Base-by-base conservation (phyloP, 129 eudicot genomes). In the Tanacetum coccineum region DNA sequence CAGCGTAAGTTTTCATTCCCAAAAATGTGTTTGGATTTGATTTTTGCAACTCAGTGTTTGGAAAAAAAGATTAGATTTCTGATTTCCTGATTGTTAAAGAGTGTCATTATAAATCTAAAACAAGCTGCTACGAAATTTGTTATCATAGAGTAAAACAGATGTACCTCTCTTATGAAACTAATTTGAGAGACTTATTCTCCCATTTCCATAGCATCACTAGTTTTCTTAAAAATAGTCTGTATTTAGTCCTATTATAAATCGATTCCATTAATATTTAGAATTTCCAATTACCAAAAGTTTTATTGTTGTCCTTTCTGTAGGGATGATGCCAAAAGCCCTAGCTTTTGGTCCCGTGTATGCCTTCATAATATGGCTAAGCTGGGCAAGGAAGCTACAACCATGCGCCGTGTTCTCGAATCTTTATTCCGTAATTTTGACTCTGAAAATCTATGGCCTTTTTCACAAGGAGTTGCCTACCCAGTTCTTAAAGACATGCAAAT, bases 311-410 rank as follows among this genome's bases (percentile, higher is more conserved):
- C 52, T 70, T 72, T 73, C 9, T 59, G 57, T 81, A 94, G 99
- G 66, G 82, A 84, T 72, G 95, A 87, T 74, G 83, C 94, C 40
- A 77, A 78, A 74, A 83, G 81, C 50, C 97, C 99, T 17, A 58
- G 69, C 60, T 94, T 94, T 78, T 94, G 99, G 99, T 87, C 97
- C 15, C 89, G 87, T 64, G 85, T 89, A 32, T 94, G 99, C 79
- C 85, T 94, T 4, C 74, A 81, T 39, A 94, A 89, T 74, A 94
- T 94, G 97, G 99, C 97, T 65, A 89, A 79, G 66, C 71, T 89
- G 42, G 97, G 87, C 49, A 87, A 81, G 75, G 99, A 94, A 83
- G 97, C 85, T 25, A 84, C 97, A 51, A 89, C 97, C 46, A 85
- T 84, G 83, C 87, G 99, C 6, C 99, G 94, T 26, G 90, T 94